Percentiles rank a stretch among this genome's conserved stretches.
These are phyloP conservation scores for Globisporangium echinulatum DNA, from an alignment of 352 stramenopile genomes.

Conservation along the genomic window DNA sequence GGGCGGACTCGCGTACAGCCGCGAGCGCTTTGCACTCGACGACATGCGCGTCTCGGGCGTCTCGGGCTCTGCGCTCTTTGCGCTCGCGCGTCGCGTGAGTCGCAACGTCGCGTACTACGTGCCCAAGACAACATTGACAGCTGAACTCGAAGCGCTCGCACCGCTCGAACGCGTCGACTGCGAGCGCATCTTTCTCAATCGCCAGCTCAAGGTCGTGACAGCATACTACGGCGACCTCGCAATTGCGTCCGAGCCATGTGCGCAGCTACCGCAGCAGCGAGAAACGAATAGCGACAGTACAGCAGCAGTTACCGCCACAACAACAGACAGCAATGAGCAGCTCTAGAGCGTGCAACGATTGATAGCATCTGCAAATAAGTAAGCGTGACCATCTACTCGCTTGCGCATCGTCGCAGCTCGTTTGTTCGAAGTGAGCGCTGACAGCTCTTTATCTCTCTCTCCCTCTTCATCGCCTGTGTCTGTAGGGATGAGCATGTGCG, in stretches of 20 bases:
- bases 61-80: constrained; percentile 58
- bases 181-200: constrained; percentile 76
- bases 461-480: too few species aligned
- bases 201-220: constrained; percentile 74
- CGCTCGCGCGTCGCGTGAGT: constrained; percentile 43
- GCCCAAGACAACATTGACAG: constrained; percentile 52
- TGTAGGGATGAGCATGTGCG: background rate
- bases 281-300: background rate
- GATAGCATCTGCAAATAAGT: too few species aligned
- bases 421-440: too few species aligned
- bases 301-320: background rate
- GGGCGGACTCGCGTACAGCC: constrained; percentile 78
- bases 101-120: constrained; percentile 84
- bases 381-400: too few species aligned
- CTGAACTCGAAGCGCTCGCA: constrained; percentile 43
- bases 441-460: too few species aligned
- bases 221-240: constrained; percentile 74
- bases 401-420: too few species aligned
- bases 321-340: too few species aligned
- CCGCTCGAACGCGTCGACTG: constrained; percentile 57
- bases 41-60: constrained; percentile 61
- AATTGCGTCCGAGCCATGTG: background rate
- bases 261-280: background rate
- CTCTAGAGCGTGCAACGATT: too few species aligned
- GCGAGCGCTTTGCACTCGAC: constrained; percentile 45